Percentiles rank a stretch among this genome's conserved stretches.
These are phyloP conservation scores for Davidsoniella neocaledoniae DNA, from an alignment of 2,329 filamentous ascomycete species.

Conservation along the genomic window DNA sequence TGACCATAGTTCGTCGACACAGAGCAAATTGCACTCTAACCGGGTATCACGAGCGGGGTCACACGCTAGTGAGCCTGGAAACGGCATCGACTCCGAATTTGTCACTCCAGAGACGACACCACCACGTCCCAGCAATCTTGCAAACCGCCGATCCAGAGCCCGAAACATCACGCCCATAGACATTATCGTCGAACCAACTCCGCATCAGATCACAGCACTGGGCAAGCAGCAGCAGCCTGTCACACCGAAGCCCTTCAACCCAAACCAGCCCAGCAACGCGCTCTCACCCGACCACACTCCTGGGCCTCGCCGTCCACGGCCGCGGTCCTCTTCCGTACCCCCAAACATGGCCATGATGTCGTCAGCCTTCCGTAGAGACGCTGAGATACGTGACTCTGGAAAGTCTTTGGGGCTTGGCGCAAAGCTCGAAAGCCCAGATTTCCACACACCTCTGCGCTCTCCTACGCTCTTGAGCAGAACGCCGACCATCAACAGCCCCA, in stretches of 20 bases:
- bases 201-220: conserved; percentile 5
- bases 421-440: not conserved
- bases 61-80: not conserved
- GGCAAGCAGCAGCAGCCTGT: conserved; percentile 3
- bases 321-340: conserved; percentile 20
- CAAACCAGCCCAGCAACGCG: not conserved
- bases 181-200: conserved; percentile 4
- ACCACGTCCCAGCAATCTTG: not conserved
- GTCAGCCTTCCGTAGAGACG: conserved; percentile 5
- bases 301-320: conserved; percentile 6
- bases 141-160: conserved; percentile 6
- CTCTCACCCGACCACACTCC: conserved; percentile 4
- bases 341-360: conserved; percentile 17
- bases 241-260: not conserved
- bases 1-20: not conserved
- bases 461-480: conserved; percentile 9
- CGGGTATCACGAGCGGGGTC: not conserved
- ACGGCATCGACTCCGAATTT: not conserved
- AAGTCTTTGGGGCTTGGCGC: conserved; percentile 25
- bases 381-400: conserved; percentile 33
- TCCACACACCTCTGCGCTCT: conserved; percentile 8
- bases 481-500: conserved; percentile 10
- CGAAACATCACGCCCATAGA: conserved; percentile 11
- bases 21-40: not conserved
- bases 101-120: not conserved